Conservation (phyloP, 1,284 basidiomycete species). For the Omphalotus olearius region DNA sequence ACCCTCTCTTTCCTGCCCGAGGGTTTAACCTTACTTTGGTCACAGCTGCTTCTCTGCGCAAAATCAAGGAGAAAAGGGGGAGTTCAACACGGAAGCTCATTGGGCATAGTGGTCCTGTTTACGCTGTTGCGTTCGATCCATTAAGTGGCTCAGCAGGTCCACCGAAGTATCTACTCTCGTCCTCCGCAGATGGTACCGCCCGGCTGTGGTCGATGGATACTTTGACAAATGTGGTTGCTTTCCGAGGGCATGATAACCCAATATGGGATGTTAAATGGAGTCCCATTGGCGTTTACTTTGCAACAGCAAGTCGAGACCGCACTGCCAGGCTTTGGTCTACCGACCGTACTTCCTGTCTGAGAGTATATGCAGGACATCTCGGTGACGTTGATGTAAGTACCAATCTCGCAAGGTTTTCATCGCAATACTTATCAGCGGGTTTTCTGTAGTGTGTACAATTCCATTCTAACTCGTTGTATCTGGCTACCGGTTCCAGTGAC, state of each 20-base stretch:
- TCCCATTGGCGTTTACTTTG: slow-evolving; percentile 97
- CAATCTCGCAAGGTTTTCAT: slow-evolving; percentile 3
- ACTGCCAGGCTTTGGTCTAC: slow-evolving; percentile 97
- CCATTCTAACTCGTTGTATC: slow-evolving; percentile 96
- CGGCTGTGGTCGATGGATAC: slow-evolving; percentile 97
- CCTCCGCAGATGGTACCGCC: slow-evolving; percentile 90
- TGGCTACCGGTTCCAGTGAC: slow-evolving; percentile 96
- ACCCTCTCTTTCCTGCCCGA: neutral
- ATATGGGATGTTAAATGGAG: slow-evolving; percentile 99
- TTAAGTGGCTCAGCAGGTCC: slow-evolving; percentile 81
- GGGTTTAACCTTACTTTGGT: slow-evolving; percentile 10
- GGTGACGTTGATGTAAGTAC: slow-evolving; percentile 93
- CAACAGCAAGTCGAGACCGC: slow-evolving; percentile 89
- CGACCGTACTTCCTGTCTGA: slow-evolving; percentile 81
- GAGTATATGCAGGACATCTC: slow-evolving; percentile 95
- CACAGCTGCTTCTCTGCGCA: slow-evolving; percentile 56
- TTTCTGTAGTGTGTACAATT: slow-evolving; percentile 83
- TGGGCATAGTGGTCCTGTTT: slow-evolving; percentile 96
- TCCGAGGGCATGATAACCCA: slow-evolving; percentile 94
- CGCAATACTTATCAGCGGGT: slow-evolving; percentile 12
- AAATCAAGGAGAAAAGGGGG: slow-evolving; percentile 75
- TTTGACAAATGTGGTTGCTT: slow-evolving; percentile 89
- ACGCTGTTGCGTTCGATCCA: slow-evolving; percentile 92
- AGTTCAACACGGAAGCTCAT: slow-evolving; percentile 88
- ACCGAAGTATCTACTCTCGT: slow-evolving; percentile 86